phyloP scores from a whole-genome alignment of 352 stramenopile genomes.

The Globisporangium canariense region DNA sequence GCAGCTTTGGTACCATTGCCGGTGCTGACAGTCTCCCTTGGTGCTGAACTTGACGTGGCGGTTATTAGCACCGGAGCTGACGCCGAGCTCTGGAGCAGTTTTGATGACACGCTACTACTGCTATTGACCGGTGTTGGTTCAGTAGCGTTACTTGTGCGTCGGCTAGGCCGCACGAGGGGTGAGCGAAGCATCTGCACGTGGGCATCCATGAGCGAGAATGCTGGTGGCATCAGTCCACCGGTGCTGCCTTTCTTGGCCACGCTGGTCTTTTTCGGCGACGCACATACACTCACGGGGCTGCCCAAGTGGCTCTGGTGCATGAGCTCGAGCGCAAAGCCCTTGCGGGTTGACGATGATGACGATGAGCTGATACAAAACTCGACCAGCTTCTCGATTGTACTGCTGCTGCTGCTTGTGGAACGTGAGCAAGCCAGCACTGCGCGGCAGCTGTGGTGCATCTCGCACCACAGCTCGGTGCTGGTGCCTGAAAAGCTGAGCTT shows the following conservation, averaged over 20 bases:
- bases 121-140: neutral
- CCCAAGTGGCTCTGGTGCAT: constrained; percentile 1
- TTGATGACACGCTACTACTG: constrained; percentile 11
- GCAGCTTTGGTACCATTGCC: neutral
- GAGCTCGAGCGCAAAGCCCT: constrained; percentile 36
- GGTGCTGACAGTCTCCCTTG: neutral
- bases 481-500: constrained; percentile 17
- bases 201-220: constrained; percentile 43
- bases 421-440: constrained; percentile 24
- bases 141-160: constrained; percentile 10
- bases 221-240: neutral
- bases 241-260: constrained; percentile 31
- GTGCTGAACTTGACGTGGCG: neutral
- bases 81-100: constrained; percentile 8
- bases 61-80: constrained; percentile 3
- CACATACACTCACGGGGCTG: constrained; percentile 33
- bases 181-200: constrained; percentile 47
- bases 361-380: constrained; percentile 38
- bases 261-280: constrained; percentile 35
- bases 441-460: constrained; percentile 54
- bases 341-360: constrained; percentile 13
- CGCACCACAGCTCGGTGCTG: constrained; percentile 43
- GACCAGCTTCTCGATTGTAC: constrained; percentile 51
- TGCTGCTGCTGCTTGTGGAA: constrained; percentile 9
- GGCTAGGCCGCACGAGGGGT: constrained; percentile 54